Evolutionary conservation across 1,284 basidiomycete species (phyloP).

Genomic region (Trametes sp.): DNA sequence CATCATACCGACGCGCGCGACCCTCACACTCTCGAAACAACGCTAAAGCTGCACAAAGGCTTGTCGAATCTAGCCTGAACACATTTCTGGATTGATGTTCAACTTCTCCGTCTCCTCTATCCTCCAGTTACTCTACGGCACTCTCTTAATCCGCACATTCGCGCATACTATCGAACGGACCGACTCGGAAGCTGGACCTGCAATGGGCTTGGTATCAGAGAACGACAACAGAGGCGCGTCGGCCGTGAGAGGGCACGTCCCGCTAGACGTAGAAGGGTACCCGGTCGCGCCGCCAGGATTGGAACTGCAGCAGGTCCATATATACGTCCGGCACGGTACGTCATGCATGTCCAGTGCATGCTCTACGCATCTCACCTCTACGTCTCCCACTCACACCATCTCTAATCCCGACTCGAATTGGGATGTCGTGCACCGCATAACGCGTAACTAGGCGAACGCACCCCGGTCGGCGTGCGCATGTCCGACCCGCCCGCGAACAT

Average conservation of each 20-base stretch:
- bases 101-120: slow-evolving; percentile 19
- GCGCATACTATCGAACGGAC: slow-evolving; percentile 9
- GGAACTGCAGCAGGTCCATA: slow-evolving; percentile 72
- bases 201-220: slow-evolving; percentile 22
- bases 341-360: not conserved
- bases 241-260: slow-evolving; percentile 35
- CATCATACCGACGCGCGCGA: not conserved
- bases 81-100: slow-evolving; percentile 21
- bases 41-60: not conserved
- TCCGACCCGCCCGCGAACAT: slow-evolving; percentile 67
- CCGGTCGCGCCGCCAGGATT: slow-evolving; percentile 63
- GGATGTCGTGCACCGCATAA: no score
- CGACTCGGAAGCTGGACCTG: not conserved
- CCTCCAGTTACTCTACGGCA: slow-evolving; percentile 26
- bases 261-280: slow-evolving; percentile 67
- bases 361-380: not conserved
- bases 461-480: slow-evolving; percentile 74
- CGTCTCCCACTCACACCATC: no score
- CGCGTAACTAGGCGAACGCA: slow-evolving; percentile 80
- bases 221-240: not conserved
- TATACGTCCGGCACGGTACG: slow-evolving; percentile 79
- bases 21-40: not conserved
- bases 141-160: slow-evolving; percentile 21
- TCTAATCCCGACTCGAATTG: no score
- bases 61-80: not conserved